Percentiles rank a stretch among this genome's conserved stretches.
Conservation (phyloP, 441 rosid species). For the Biscutella laevigata region DNA sequence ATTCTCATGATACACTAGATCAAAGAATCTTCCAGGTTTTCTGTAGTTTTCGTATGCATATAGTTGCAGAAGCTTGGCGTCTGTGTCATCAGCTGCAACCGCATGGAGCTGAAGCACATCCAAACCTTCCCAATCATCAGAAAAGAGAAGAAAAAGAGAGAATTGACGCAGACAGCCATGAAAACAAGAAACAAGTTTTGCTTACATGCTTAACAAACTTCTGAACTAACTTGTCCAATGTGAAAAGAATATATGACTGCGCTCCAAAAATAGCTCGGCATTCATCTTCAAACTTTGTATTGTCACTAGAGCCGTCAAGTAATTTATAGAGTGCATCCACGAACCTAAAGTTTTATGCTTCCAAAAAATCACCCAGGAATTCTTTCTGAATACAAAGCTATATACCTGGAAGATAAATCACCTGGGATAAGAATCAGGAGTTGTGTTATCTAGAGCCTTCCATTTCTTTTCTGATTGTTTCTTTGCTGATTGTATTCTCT, state of each 20-base stretch:
- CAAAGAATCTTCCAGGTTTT: constrained; percentile 58
- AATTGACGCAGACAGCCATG: background rate
- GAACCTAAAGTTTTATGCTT: constrained; percentile 45
- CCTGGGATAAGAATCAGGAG: constrained; percentile 84
- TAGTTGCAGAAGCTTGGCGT: constrained; percentile 73
- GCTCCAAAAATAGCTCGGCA: constrained; percentile 91
- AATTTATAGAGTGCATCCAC: constrained; percentile 80
- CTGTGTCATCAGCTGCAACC: constrained; percentile 73
- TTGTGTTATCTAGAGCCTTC: constrained; percentile 61
- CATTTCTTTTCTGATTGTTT: constrained; percentile 79
- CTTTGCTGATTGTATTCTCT: constrained; percentile 84
- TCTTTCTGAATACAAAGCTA: background rate
- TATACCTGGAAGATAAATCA: constrained; percentile 17
- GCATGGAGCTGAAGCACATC: constrained; percentile 69
- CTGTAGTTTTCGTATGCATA: constrained; percentile 73
- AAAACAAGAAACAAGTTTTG: constrained; percentile 2
- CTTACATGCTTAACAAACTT: constrained; percentile 90
- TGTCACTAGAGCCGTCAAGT: constrained; percentile 87
- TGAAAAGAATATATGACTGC: constrained; percentile 84
- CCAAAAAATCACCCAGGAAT: background rate
- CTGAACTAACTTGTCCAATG: constrained; percentile 85
- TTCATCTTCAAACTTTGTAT: constrained; percentile 90
- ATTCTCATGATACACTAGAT: constrained; percentile 72
- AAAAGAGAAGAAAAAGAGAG: background rate
- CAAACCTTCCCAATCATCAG: background rate